Percentiles rank a stretch among this genome's conserved stretches.
Conservation (phyloP, 2,329 filamentous ascomycete species). For the Coniochaeta hoffmannii region DNA sequence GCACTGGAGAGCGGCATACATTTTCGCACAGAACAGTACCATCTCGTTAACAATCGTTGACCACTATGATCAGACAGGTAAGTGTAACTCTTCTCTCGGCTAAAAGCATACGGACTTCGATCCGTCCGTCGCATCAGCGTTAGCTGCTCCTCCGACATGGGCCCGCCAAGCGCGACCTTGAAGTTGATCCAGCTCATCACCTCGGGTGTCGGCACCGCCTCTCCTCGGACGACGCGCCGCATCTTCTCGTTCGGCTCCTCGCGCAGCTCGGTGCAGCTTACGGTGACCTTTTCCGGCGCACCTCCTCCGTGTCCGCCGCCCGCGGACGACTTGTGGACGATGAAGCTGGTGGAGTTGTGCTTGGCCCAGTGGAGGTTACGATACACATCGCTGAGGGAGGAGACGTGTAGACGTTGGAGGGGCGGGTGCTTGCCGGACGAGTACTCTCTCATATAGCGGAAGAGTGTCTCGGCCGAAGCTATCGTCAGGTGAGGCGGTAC, state of each 20-base stretch:
- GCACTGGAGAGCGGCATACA: slow-evolving; percentile 15
- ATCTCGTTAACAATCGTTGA: no score
- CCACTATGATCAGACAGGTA: not conserved
- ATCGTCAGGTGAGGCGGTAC: not conserved
- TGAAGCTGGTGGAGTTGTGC: no score
- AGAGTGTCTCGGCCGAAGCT: not conserved
- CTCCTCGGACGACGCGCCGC: not conserved
- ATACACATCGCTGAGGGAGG: no score
- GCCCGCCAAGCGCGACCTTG: not conserved
- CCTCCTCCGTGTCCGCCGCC: not conserved
- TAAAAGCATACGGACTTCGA: not conserved
- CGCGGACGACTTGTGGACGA: no score
- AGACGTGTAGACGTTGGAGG: no score
- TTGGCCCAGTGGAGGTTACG: no score
- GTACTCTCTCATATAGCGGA: not conserved
- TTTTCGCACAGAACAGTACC: no score
- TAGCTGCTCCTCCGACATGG: not conserved
- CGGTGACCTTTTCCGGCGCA: no score
- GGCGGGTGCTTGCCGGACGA: not conserved
- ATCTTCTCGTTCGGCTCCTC: not conserved
- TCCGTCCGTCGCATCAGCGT: not conserved
- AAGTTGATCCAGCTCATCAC: not conserved
- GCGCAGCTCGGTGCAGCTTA: not conserved
- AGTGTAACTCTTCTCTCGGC: not conserved
- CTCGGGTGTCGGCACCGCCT: not conserved